phyloP scores from a whole-genome alignment of 1,139 yeast species.

The Pichia sp. region DNA sequence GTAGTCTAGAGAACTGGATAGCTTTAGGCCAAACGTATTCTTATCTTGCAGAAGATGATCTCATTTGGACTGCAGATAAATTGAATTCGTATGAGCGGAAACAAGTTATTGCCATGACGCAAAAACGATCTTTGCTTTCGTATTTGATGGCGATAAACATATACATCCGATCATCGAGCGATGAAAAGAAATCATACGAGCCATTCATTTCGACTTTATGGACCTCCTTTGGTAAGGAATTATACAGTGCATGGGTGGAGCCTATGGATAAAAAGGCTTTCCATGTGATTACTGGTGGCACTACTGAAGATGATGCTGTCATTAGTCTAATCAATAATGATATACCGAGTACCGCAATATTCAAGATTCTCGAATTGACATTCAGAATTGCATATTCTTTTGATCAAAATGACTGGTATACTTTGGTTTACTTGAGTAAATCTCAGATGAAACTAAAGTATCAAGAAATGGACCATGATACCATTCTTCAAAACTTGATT shows the following conservation, averaged over 20 bases:
- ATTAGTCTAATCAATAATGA: slow-evolving; percentile 13
- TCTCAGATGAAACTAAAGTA: slow-evolving; percentile 42
- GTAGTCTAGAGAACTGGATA: slow-evolving; percentile 80
- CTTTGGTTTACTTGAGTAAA: slow-evolving; percentile 52
- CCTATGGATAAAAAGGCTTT: slow-evolving; percentile 66
- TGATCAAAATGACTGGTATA: slow-evolving; percentile 51
- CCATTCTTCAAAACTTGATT: slow-evolving; percentile 33
- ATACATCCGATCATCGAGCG: slow-evolving; percentile 26
- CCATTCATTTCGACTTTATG: slow-evolving; percentile 38
- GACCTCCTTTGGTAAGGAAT: slow-evolving; percentile 49
- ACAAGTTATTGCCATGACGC: slow-evolving; percentile 52
- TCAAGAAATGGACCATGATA: slow-evolving; percentile 16
- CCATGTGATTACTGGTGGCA: slow-evolving; percentile 26
- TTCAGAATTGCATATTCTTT: slow-evolving; percentile 38
- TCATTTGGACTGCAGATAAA: slow-evolving; percentile 87
- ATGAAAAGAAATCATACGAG: slow-evolving; percentile 19
- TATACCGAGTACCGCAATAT: slow-evolving; percentile 18
- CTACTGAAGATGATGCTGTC: neutral
- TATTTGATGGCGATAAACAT: slow-evolving; percentile 69
- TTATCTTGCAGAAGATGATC: slow-evolving; percentile 74
- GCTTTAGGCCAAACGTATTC: slow-evolving; percentile 77
- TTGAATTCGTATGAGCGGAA: slow-evolving; percentile 59
- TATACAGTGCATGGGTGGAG: slow-evolving; percentile 49
- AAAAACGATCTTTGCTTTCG: slow-evolving; percentile 63
- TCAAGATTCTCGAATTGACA: slow-evolving; percentile 23